Base-by-base conservation (phyloP, 129 eudicot species). In the Solidago caesia region DNA sequence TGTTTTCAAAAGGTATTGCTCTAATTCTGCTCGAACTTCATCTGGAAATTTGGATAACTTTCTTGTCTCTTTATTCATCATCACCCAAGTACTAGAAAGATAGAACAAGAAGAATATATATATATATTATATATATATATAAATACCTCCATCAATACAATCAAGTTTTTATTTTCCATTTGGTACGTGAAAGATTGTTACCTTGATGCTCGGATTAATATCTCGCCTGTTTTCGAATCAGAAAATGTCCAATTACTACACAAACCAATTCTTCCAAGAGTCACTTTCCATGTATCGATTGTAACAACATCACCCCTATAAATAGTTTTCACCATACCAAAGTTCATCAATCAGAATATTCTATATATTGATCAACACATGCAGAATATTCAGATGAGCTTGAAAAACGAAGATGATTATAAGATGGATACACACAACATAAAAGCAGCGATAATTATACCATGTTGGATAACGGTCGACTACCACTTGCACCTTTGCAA, bases 51-150 rank as follows among this genome's bases (percentile, higher is more conserved):
- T 91, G 13, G 97, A 58, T 44, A 86, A 52, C 82, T 83, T 88
- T 82, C 97, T 80, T n/a, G 97, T 91, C 81, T 82, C 81, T 81
- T 88, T 89, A 84, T 91, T 91, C 90, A 91, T 88, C 96, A 91
- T 83, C 43, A 88, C 87, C 85, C 83, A 79, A 11, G 73, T 15
- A 81, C 97, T 91, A 83, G 48, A n/a, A 71, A 72, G 15, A 27
- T 66, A 21, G 6, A 12, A 41, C 43, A 43, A 43, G 33, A 58
- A 9, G 11, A 1, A 47, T 47, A 47, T 10, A 5, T 5, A 4
- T 47, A 47, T 47, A n/a, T n/a, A n/a, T n/a, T n/a, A n/a, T n/a
- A n/a, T n/a, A n/a, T n/a, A 12, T 46, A 49, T 9, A 68, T 27
- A 57, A 25, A 72, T 72, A 60, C 44, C 5, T 44, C 45, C 29